Evolutionary conservation across 2,329 filamentous ascomycete genomes (phyloP), one percentile per base, ranked within the genome.

Genomic region (Onygena corvina): DNA sequence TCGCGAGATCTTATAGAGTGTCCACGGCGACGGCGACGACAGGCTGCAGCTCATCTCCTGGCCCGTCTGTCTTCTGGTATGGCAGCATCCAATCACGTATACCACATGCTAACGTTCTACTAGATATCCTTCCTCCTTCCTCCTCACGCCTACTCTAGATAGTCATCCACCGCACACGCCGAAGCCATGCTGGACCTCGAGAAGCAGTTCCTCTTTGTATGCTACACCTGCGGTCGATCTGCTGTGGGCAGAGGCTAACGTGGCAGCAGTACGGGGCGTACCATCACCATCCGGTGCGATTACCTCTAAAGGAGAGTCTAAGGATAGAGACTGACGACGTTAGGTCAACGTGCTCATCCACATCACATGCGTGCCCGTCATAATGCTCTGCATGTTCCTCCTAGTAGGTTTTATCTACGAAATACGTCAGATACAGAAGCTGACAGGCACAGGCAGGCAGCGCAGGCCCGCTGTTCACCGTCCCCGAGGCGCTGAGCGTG

Each of bases 301-400:
- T 45, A 34, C 29, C 40, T 40, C n/a, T n/a, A n/a, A n/a, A n/a
- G n/a, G n/a, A n/a, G n/a, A 47, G 21, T n/a, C n/a, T n/a, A n/a
- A n/a, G n/a, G n/a, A n/a, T n/a, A n/a, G 49, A 54, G 18, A 21
- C 46, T 23, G 21, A 53, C 54, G 31, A 53, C 29, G 49, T 36
- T 46, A 82, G 79, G 72, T 80, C 61, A 83, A 83, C 61, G 64
- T 82, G 51, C 76, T 69, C 38, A 81, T 83, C 58, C 79, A 82
- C 59, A 72, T 81, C 52, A 72, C 72, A 48, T 82, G 76, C 59
- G 79, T 83, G n/a, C 79, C 79, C 11, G 63, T 75, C 21, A 71
- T 83, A 30, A 63, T 82, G 45, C 67, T 79, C 57, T 81, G 78
- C 1, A 71, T 70, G 6, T 74, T 82, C 52, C 61, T 79, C 6